A percentile compares a stretch with the other conserved stretches of the same genome.
Evolutionary conservation across 495 filamentous ascomycete genomes (phyloP).

Genomic region (Aspergillus haitiensis): DNA sequence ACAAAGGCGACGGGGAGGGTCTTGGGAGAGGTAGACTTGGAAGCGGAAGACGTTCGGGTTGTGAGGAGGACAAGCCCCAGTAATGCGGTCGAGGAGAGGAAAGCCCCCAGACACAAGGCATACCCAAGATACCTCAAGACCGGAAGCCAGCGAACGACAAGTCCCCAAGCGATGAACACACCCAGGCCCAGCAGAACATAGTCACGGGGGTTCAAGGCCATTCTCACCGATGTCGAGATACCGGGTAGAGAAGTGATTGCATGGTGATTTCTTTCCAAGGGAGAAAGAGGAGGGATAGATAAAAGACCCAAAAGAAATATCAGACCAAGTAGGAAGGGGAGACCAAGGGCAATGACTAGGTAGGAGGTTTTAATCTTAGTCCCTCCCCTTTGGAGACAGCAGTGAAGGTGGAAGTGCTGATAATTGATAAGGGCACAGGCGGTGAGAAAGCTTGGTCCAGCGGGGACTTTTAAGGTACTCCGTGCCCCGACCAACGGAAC

Average conservation of each 20-base stretch:
- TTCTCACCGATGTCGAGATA: slow-evolving; percentile 45
- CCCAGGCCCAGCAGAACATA: slow-evolving; percentile 66
- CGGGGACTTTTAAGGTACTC: slow-evolving; percentile 5
- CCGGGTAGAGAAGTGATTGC: slow-evolving; percentile 28
- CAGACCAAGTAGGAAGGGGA: neutral
- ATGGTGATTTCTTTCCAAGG: slow-evolving; percentile 32
- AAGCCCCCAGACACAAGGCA: slow-evolving; percentile 68
- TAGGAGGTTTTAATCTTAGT: neutral
- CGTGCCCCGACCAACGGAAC: neutral
- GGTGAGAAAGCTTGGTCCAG: slow-evolving; percentile 9
- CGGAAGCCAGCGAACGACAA: slow-evolving; percentile 76
- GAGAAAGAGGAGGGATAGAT: slow-evolving; percentile 1
- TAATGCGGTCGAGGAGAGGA: slow-evolving; percentile 53
- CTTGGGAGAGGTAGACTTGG: slow-evolving; percentile 30
- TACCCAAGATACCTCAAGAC: slow-evolving; percentile 76
- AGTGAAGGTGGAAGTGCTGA: too few relatives aligned
- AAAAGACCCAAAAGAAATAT: too few relatives aligned
- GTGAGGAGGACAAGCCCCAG: slow-evolving; percentile 62
- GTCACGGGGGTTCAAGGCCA: slow-evolving; percentile 78
- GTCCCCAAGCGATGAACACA: slow-evolving; percentile 82
- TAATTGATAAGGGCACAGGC: slow-evolving; percentile 5
- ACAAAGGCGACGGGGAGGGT: slow-evolving; percentile 58
- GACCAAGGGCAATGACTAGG: neutral
- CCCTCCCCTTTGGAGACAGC: neutral
- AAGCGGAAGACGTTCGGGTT: slow-evolving; percentile 47